Base-by-base conservation (phyloP, 768 basidiomycete genomes). In the Fomitopsis serialis region DNA sequence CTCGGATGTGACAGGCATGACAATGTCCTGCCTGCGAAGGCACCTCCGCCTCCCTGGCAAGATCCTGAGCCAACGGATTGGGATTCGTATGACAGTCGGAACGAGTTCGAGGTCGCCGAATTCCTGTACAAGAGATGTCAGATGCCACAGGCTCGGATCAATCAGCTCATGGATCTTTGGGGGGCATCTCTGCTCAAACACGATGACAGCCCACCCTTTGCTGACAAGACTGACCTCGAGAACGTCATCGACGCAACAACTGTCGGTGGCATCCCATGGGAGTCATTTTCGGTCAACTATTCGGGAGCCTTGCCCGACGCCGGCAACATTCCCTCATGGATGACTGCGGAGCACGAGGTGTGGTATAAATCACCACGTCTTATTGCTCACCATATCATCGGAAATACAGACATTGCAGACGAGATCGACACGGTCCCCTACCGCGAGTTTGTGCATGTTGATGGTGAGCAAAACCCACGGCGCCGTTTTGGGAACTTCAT, bases 241-340 rank as follows among this genome's bases (percentile, higher is more conserved):
- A n/a, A n/a, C n/a, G n/a, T n/a, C n/a, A n/a, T n/a, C n/a, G n/a
- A 29, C 75, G 2, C 67, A 32, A 25, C 42, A 0, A 64, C 61
- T 0, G 75, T 78, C 23, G 71, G 77, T 45, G 48, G 52, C 0
- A 74, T 68, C n/a, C 50, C 45, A 8, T 78, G 76, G 75, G n/a
- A 66, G 3, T 62, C 58, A 2, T 71, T 77, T 51, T 46, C 58
- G 1, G 47, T 71, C 15, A 46, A 53, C 6, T 74, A 72, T 34
- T 48, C 49, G 0, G 66, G 65, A 0, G 45, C 37, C 0, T 22
- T 32, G 1, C 54, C 55, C 2, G 50, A 55, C 4, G n/a, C n/a
- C n/a, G 56, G 55, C 1, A 45, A 58, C 1, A 29, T 45, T 9
- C 64, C 66, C 1, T 27, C 52, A 13, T 70, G 68, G 69, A 70